These are phyloP conservation scores for Colletotrichum sp. DNA, from an alignment of 2,329 filamentous ascomycete genomes.

Conservation along the genomic window DNA sequence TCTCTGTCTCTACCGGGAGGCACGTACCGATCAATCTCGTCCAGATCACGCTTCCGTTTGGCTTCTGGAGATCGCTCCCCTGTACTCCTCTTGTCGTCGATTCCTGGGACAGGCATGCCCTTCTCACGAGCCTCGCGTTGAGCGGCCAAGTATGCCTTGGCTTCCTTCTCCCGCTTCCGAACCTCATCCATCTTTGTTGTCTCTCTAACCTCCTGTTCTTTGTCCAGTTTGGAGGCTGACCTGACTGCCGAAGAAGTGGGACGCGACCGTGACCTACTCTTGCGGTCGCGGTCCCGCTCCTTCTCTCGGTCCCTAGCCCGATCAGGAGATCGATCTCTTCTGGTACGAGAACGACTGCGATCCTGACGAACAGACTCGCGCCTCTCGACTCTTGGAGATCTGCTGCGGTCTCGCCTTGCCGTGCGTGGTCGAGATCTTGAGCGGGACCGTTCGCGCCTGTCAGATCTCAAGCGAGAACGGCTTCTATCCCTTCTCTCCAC, in stretches of 20 bases:
- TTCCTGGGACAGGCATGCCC: constrained; percentile 61
- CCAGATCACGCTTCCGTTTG: constrained; percentile 40
- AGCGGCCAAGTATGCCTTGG: constrained; percentile 67
- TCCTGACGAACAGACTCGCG: constrained; percentile 23
- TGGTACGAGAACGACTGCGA: constrained; percentile 17
- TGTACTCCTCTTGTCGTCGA: constrained; percentile 55
- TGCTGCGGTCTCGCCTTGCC: constrained; percentile 31
- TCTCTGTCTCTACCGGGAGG: constrained; percentile 45
- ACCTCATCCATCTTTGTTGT: constrained; percentile 67
- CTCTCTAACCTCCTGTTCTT: constrained; percentile 55
- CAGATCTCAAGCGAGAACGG: constrained; percentile 29
- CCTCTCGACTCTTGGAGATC: constrained; percentile 26
- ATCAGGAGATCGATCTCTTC: constrained; percentile 27
- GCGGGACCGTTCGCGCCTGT: constrained; percentile 11
- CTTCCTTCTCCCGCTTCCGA: constrained; percentile 66
- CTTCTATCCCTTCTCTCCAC: constrained; percentile 30
- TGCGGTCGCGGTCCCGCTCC: constrained; percentile 36
- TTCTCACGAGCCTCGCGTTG: constrained; percentile 66
- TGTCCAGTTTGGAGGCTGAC: constrained; percentile 20
- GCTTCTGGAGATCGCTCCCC: constrained; percentile 45
- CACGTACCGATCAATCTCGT: constrained; percentile 53
- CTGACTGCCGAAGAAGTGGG: constrained; percentile 29
- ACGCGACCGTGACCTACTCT: constrained; percentile 50
- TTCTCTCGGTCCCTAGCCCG: constrained; percentile 13
- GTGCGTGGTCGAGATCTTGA: constrained; percentile 10